Evolutionary conservation across 208 protist species (phyloP).

Genomic region (Willaertia magna): DNA sequence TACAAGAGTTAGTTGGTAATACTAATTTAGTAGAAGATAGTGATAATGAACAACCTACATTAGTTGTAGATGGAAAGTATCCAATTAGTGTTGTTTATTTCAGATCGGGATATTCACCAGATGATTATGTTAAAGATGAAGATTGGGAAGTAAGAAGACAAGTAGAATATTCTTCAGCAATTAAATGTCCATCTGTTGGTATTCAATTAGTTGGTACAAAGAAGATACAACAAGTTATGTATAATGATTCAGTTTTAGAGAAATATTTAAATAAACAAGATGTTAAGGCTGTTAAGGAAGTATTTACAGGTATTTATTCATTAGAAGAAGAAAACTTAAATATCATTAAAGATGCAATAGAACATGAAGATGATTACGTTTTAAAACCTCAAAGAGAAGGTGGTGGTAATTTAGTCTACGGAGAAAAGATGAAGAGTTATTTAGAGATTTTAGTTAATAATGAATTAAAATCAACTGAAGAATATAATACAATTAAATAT

Average conservation of each 20-base stretch:
- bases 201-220: constrained; percentile 86
- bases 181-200: constrained; percentile 83
- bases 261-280: constrained; percentile 34
- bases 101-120: constrained; percentile 72
- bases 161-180: constrained; percentile 60
- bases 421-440: constrained; percentile 45
- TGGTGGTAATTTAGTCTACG: constrained; percentile 74
- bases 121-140: constrained; percentile 57
- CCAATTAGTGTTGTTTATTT: constrained; percentile 71
- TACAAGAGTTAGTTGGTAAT: constrained; percentile 44
- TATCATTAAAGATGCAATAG: constrained; percentile 49
- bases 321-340: constrained; percentile 48
- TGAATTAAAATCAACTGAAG: neutral
- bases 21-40: constrained; percentile 30
- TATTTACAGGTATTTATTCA: constrained; percentile 72
- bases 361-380: constrained; percentile 59
- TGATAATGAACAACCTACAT: constrained; percentile 1
- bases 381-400: constrained; percentile 88
- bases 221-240: constrained; percentile 81
- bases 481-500: neutral
- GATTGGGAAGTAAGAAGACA: constrained; percentile 55
- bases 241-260: constrained; percentile 35
- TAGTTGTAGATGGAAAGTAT: constrained; percentile 19
- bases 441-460: constrained; percentile 29
- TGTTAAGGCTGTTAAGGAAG: constrained; percentile 33